These are phyloP conservation scores for Penicillium sp. DNA, from an alignment of 2,329 filamentous ascomycete genomes.

Conservation along the genomic window DNA sequence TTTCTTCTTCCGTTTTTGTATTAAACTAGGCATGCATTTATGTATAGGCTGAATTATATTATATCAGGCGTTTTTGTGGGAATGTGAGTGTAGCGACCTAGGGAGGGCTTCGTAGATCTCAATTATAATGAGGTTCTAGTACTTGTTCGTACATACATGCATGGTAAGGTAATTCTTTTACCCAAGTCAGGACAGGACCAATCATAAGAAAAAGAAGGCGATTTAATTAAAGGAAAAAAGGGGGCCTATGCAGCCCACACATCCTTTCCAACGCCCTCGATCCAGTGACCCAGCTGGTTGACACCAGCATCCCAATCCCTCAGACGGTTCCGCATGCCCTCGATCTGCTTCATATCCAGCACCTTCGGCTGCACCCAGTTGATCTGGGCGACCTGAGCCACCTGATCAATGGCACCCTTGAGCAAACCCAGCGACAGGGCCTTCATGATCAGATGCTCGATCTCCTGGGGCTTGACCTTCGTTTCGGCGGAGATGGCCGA, in stretches of 20 bases:
- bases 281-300: conserved; percentile 93
- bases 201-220: background rate
- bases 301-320: conserved; percentile 94
- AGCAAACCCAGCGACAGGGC: conserved; percentile 87
- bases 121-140: too few species aligned
- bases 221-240: too few species aligned
- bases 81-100: too few species aligned
- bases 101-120: too few species aligned
- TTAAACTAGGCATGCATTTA: too few species aligned
- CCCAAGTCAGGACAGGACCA: too few species aligned
- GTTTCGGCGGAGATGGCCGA: conserved; percentile 80
- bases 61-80: too few species aligned
- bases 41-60: too few species aligned
- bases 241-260: conserved; percentile 81
- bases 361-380: conserved; percentile 99
- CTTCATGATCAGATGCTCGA: conserved; percentile 98
- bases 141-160: too few species aligned
- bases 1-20: too few species aligned
- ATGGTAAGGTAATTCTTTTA: too few species aligned
- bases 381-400: conserved; percentile 85
- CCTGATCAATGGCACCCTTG: conserved; percentile 89
- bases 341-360: conserved; percentile 88
- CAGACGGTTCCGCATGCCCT: conserved; percentile 76
- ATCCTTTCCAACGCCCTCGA: conserved; percentile 84
- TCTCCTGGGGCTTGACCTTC: conserved; percentile 80